Conservation (phyloP, 2,329 filamentous ascomycete genomes). For the Chaetomium globosum region DNA sequence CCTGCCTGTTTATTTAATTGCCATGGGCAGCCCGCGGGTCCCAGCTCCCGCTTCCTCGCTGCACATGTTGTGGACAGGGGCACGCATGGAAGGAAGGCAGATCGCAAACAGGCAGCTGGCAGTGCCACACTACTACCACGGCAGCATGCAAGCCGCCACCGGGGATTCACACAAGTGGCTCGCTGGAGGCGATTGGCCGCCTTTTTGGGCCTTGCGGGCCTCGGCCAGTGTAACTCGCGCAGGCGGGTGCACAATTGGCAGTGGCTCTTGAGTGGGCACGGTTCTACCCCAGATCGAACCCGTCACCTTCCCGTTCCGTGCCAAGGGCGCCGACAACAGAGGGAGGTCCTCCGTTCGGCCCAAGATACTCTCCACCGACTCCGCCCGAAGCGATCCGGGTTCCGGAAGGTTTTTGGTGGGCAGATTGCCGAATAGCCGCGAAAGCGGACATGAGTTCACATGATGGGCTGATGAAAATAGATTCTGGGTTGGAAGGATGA, state of each 20-base stretch:
- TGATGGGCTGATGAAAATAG: neutral
- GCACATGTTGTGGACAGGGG: conserved; percentile 19
- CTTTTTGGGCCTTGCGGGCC: neutral
- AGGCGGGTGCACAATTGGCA: neutral
- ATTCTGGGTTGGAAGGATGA: neutral
- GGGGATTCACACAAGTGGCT: neutral
- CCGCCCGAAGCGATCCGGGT: conserved; percentile 13
- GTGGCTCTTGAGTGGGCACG: neutral
- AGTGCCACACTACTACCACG: neutral
- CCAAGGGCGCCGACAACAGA: neutral
- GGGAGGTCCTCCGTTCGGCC: neutral
- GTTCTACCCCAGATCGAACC: neutral
- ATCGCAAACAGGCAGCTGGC: conserved; percentile 19
- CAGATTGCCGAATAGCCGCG: neutral
- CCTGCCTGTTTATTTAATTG: conserved; percentile 11
- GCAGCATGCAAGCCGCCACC: neutral
- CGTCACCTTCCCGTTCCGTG: conserved; percentile 24
- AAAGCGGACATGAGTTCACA: neutral
- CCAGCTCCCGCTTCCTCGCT: neutral
- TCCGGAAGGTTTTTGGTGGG: conserved; percentile 24
- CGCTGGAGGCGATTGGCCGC: neutral
- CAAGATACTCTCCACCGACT: neutral
- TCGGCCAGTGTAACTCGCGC: conserved; percentile 3
- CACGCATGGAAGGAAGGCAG: conserved; percentile 3
- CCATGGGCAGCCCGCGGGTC: conserved; percentile 7